Evolutionary conservation across 1,139 yeast genomes (phyloP), one percentile per base, ranked within the genome.

Genomic region (Pichia norvegensis): DNA sequence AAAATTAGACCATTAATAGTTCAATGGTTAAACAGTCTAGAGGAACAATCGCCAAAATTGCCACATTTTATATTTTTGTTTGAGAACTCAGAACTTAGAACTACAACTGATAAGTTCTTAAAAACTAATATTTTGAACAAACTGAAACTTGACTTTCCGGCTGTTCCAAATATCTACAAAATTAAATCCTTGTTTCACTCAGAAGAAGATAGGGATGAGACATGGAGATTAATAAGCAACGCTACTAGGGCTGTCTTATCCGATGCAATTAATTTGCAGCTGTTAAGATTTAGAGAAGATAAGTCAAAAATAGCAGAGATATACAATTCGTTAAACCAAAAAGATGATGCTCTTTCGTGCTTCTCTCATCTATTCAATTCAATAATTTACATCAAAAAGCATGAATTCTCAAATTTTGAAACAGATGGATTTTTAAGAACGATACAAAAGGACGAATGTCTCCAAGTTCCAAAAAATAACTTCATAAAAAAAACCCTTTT

Each of bases 1-100:
- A 85, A 82, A 55, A 88, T 83, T 0, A 73, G 98, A 41, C 95
- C 95, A 1, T 69, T 87, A 56, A 76, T 90, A 29, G 72, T 74
- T 45, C 95, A 85, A 57, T 92, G 98, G 98, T 68, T 85, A 33
- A 69, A 70, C 43, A 66, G 72, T 43, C 76, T 82, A 41, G 67
- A 60, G 46, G 64, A 58, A 38, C 63, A 57, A 38, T 66, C 68
- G 49, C 74, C 75, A 33, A 72, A 74, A 1, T 66, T 79, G 10
- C 85, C 82, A 48, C 84, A 92, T 85, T 68, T 78, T 53, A 72
- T 87, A 17, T 65, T 86, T 0, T 70, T 78, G 46, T 78, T 74
- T 56, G 74, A 70, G 29, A 62, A 64, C 25, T 70, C 72, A 40
- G 58, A 57, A 22, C 38, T 43, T 6, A 51, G 47, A 29, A 48